Evolutionary conservation across 2,329 filamentous ascomycete genomes (phyloP).

Genomic region (Penicillium sp.): DNA sequence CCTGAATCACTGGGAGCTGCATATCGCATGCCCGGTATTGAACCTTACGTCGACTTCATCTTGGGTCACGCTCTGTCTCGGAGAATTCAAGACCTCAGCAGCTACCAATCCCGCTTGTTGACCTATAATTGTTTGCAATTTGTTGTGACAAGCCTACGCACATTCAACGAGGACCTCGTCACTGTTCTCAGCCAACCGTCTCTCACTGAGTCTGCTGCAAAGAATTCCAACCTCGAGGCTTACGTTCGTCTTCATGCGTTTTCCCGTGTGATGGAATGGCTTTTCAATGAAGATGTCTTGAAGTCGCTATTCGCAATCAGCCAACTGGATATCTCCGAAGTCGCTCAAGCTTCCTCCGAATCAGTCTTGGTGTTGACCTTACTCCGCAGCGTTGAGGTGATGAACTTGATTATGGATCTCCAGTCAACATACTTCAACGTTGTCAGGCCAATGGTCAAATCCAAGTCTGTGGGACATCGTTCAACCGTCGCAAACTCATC

Average conservation of each 20-base stretch:
- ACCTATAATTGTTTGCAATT: slow-evolving; percentile 83
- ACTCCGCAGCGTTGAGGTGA: slow-evolving; percentile 77
- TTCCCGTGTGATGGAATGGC: slow-evolving; percentile 93
- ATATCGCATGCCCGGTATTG: slow-evolving; percentile 81
- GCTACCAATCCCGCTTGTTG: slow-evolving; percentile 70
- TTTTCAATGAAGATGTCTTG: slow-evolving; percentile 91
- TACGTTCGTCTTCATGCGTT: slow-evolving; percentile 93
- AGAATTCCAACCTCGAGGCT: slow-evolving; percentile 70
- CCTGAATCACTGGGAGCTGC: slow-evolving; percentile 79
- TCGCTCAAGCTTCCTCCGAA: slow-evolving; percentile 71
- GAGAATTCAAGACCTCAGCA: slow-evolving; percentile 66
- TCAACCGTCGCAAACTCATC: slow-evolving; percentile 70
- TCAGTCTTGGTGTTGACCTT: slow-evolving; percentile 81
- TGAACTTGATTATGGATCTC: slow-evolving; percentile 78
- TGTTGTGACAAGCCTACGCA: slow-evolving; percentile 73
- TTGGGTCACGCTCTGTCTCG: slow-evolving; percentile 75
- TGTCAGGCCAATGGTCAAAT: slow-evolving; percentile 75
- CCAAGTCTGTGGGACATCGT: slow-evolving; percentile 61
- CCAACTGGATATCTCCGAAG: slow-evolving; percentile 71
- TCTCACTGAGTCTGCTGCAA: slow-evolving; percentile 71
- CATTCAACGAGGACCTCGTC: slow-evolving; percentile 93
- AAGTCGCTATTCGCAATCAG: slow-evolving; percentile 75
- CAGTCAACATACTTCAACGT: slow-evolving; percentile 92
- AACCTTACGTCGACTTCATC: slow-evolving; percentile 89
- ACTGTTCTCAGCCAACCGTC: slow-evolving; percentile 78